Conservation (phyloP, 2,329 filamentous ascomycete genomes). For the Aspergillus udagawae region DNA sequence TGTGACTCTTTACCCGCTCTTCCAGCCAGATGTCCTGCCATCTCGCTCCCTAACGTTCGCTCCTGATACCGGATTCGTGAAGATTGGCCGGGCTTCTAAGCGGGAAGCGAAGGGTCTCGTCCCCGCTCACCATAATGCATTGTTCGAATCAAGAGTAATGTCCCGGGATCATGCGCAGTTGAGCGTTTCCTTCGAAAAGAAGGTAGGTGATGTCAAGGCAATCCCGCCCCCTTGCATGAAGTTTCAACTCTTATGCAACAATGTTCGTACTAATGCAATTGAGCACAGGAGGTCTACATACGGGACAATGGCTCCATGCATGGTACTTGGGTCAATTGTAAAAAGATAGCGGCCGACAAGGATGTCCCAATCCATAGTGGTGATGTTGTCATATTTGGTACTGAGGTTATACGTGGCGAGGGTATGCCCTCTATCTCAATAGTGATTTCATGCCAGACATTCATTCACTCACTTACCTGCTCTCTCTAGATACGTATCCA, state of each 20-base stretch:
- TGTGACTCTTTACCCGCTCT: conserved; percentile 30
- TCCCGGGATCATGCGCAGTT: conserved; percentile 45
- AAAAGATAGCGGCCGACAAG: conserved; percentile 35
- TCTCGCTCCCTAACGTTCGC: conserved; percentile 32
- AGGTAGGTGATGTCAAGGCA: conserved; percentile 19
- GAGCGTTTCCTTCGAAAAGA: conserved; percentile 19
- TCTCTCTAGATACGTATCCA: conserved; percentile 25
- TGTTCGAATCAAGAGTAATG: conserved; percentile 47
- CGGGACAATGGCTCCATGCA: conserved; percentile 59
- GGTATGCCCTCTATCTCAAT: conserved; percentile 27
- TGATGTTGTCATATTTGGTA: conserved; percentile 44
- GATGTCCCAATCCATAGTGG: conserved; percentile 37
- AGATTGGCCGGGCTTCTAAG: conserved; percentile 42
- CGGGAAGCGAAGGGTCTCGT: conserved; percentile 33
- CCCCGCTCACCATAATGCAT: conserved; percentile 38
- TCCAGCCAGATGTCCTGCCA: conserved; percentile 20
- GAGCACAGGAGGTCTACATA: conserved; percentile 43
- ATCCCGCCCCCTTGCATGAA: neutral
- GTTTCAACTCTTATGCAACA: neutral
- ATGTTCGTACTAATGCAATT: neutral
- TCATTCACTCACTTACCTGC: neutral
- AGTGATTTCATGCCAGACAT: neutral
- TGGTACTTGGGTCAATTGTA: conserved; percentile 55
- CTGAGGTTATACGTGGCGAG: conserved; percentile 46
- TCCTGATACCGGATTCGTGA: conserved; percentile 21